phyloP scores from a whole-genome alignment of 495 filamentous ascomycete genomes.

The Cetradonia linearis region DNA sequence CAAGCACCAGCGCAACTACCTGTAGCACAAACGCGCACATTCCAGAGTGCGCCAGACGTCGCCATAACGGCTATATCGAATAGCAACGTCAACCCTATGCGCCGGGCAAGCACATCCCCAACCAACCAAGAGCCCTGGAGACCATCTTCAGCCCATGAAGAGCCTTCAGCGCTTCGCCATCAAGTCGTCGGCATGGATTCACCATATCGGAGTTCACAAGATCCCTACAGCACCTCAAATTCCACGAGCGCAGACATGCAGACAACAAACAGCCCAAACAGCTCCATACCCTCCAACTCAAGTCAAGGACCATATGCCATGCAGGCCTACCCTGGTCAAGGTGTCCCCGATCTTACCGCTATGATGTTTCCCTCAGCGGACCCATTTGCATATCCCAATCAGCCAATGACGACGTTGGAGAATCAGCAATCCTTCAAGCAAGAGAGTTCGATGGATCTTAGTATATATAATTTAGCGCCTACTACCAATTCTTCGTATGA shows the following conservation, averaged over 20 bases:
- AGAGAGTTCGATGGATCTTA: conserved; percentile 10
- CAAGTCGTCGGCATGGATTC: conserved; percentile 10
- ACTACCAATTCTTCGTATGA: conserved; percentile 11
- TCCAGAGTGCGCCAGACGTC: conserved; percentile 27
- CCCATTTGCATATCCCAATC: conserved; percentile 81
- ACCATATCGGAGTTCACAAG: conserved; percentile 12
- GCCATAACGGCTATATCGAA: neutral
- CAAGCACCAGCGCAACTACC: conserved; percentile 40
- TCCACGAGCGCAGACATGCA: conserved; percentile 17
- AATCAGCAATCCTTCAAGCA: conserved; percentile 31
- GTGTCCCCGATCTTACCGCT: conserved; percentile 62
- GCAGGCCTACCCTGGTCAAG: conserved; percentile 28
- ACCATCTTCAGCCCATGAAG: conserved; percentile 6
- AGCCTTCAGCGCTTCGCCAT: conserved; percentile 15
- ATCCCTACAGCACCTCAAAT: conserved; percentile 18
- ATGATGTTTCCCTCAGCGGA: conserved; percentile 92
- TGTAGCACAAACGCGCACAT: conserved; percentile 28
- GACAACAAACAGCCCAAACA: conserved; percentile 9
- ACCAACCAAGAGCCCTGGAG: conserved; percentile 10
- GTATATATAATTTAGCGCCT: conserved; percentile 1
- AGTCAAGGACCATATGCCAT: conserved; percentile 29
- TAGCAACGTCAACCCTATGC: conserved; percentile 13
- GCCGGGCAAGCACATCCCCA: conserved; percentile 13
- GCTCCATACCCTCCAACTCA: conserved; percentile 28
- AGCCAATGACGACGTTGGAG: conserved; percentile 61